Evolutionary conservation across 148 eudicot species (phyloP).

Genomic region (Spergularia marina): DNA sequence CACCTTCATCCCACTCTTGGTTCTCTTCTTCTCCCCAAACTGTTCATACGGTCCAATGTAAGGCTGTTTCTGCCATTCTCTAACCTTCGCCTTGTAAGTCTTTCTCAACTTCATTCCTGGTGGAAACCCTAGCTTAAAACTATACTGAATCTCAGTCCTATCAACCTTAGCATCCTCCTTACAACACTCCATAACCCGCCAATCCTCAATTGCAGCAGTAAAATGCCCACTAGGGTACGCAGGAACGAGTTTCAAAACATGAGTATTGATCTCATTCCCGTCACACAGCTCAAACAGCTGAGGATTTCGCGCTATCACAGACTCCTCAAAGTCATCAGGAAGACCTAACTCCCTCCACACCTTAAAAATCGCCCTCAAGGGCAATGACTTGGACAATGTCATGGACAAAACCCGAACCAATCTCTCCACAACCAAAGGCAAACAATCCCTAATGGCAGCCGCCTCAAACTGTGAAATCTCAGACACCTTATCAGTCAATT

Average conservation of each 20-base stretch:
- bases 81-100: conserved; percentile 68
- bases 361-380: conserved; percentile 75
- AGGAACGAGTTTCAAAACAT: conserved; percentile 50
- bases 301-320: conserved; percentile 55
- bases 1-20: conserved; percentile 47
- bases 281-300: conserved; percentile 52
- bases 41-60: conserved; percentile 78
- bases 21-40: conserved; percentile 44
- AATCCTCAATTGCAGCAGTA: conserved; percentile 62
- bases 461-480: conserved; percentile 46
- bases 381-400: conserved; percentile 54
- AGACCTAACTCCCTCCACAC: conserved; percentile 90
- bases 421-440: conserved; percentile 46
- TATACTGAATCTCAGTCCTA: conserved; percentile 54
- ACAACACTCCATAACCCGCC: conserved; percentile 82
- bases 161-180: conserved; percentile 58
- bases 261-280: conserved; percentile 78
- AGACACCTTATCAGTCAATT: conserved; percentile 42
- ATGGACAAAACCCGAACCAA: conserved; percentile 65
- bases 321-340: conserved; percentile 89
- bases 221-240: conserved; percentile 37
- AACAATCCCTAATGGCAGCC: conserved; percentile 35
- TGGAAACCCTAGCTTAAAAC: conserved; percentile 84
- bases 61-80: conserved; percentile 71
- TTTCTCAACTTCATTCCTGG: conserved; percentile 81